Evolutionary conservation across 169 alveolate species (phyloP).

Genomic region (Eimeria praecox): DNA sequence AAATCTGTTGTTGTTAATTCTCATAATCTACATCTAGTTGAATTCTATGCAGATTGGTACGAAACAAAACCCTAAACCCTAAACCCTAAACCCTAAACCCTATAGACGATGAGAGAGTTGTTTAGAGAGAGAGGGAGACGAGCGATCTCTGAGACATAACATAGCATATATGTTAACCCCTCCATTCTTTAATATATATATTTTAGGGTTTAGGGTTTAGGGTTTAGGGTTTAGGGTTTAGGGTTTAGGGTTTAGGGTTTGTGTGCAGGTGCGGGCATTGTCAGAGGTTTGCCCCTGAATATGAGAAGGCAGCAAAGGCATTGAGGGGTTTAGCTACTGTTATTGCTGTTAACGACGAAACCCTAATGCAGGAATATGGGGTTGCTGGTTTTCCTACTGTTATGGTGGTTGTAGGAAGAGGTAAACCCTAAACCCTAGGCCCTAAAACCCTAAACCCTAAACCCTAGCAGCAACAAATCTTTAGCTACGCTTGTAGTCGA

Average conservation of each 20-base stretch:
- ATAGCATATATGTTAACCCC: neutral
- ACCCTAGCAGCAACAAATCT: neutral
- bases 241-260: neutral
- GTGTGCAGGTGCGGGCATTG: slow-evolving; percentile 83
- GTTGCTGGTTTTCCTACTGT: slow-evolving; percentile 95
- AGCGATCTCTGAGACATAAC: neutral
- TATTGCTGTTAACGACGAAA: slow-evolving; percentile 86
- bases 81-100: slow-evolving; percentile 41
- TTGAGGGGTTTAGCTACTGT: slow-evolving; percentile 77
- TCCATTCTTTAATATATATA: no score
- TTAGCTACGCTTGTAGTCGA: no score
- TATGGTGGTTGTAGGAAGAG: slow-evolving; percentile 86
- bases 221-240: slow-evolving; percentile 35
- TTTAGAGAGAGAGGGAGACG: neutral
- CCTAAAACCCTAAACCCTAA: neutral
- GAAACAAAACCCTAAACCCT: slow-evolving; percentile 22
- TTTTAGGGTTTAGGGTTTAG: slow-evolving; percentile 11
- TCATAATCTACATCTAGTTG: slow-evolving; percentile 88
- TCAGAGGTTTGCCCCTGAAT: slow-evolving; percentile 88
- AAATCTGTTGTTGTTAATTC: slow-evolving; percentile 86
- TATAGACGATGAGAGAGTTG: neutral
- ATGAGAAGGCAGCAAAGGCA: slow-evolving; percentile 85
- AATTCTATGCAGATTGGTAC: slow-evolving; percentile 95
- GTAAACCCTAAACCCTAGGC: slow-evolving; percentile 42
- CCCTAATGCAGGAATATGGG: slow-evolving; percentile 85